Evolutionary conservation across 176 grass and related monocot species (phyloP).

Genomic region (Tillandsia leiboldiana): DNA sequence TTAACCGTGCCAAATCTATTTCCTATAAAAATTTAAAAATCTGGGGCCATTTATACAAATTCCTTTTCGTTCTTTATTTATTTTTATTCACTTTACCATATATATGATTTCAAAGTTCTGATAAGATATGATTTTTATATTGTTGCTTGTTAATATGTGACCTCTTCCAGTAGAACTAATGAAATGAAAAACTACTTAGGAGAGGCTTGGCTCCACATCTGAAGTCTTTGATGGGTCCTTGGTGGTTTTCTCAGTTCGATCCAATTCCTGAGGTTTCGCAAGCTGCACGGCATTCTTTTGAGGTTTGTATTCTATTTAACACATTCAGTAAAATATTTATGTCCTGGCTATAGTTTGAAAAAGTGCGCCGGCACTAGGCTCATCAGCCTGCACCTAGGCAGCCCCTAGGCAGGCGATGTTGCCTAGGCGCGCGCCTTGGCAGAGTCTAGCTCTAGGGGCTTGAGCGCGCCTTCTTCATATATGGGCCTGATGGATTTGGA

Average conservation of each 20-base stretch:
- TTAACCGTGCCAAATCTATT: background rate
- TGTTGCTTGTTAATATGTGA: conserved; percentile 13
- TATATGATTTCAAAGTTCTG: background rate
- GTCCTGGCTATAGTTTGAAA: conserved; percentile 8
- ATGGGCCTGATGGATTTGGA: too few species aligned
- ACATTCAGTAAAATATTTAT: conserved; percentile 4
- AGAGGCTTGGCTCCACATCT: conserved; percentile 83
- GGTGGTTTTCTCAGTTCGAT: conserved; percentile 99
- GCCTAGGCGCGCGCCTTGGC: too few species aligned
- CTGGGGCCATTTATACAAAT: background rate
- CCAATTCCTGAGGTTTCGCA: conserved; percentile 82
- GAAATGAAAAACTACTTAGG: conserved; percentile 37
- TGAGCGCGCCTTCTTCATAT: too few species aligned
- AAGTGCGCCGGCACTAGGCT: too few species aligned
- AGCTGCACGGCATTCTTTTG: conserved; percentile 73
- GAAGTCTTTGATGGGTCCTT: conserved; percentile 91
- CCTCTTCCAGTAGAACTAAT: conserved; percentile 10
- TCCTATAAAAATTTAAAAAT: background rate
- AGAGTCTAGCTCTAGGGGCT: too few species aligned
- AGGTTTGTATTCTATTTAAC: conserved; percentile 36
- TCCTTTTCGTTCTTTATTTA: background rate
- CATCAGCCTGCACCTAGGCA: too few species aligned
- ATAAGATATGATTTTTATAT: background rate
- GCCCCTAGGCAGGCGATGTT: too few species aligned
- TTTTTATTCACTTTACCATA: background rate